phyloP scores from a whole-genome alignment of 768 basidiomycete species.

The Trametes elegans region DNA sequence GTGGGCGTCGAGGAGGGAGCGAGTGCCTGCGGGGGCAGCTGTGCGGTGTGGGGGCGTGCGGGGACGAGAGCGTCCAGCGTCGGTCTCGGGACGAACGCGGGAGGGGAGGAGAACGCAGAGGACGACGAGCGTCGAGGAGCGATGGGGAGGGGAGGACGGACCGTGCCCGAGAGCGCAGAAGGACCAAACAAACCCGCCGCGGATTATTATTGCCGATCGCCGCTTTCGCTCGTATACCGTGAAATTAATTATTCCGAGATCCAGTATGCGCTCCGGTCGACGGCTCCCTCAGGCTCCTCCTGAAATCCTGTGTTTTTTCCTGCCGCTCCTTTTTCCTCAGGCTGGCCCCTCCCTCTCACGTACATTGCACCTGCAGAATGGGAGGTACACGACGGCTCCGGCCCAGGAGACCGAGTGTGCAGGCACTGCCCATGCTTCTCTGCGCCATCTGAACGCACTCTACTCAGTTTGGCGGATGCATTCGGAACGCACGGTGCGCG shows the following conservation, averaged over 20 bases:
- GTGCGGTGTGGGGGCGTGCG: neutral
- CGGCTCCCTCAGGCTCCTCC: neutral
- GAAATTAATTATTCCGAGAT: slow-evolving; percentile 17
- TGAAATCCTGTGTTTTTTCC: neutral
- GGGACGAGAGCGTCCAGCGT: neutral
- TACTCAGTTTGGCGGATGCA: neutral
- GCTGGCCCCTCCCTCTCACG: neutral
- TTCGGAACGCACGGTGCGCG: slow-evolving; percentile 12
- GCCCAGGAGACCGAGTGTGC: slow-evolving; percentile 1
- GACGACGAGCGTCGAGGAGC: slow-evolving; percentile 15
- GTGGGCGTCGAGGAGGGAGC: slow-evolving; percentile 1
- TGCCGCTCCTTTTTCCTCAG: neutral
- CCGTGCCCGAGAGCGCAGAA: slow-evolving; percentile 23
- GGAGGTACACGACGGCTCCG: neutral
- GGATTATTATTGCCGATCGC: slow-evolving; percentile 22
- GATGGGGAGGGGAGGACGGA: slow-evolving; percentile 21
- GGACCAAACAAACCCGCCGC: slow-evolving; percentile 21
- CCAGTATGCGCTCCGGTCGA: slow-evolving; percentile 8
- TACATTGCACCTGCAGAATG: neutral
- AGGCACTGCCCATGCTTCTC: neutral
- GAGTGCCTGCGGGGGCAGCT: neutral
- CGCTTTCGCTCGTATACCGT: slow-evolving; percentile 9
- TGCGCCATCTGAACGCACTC: neutral
- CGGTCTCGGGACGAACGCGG: slow-evolving; percentile 1
- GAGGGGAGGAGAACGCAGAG: slow-evolving; percentile 9